These are phyloP conservation scores for Rhododendron vialii DNA, from an alignment of 148 eudicot genomes.

Conservation along the genomic window DNA sequence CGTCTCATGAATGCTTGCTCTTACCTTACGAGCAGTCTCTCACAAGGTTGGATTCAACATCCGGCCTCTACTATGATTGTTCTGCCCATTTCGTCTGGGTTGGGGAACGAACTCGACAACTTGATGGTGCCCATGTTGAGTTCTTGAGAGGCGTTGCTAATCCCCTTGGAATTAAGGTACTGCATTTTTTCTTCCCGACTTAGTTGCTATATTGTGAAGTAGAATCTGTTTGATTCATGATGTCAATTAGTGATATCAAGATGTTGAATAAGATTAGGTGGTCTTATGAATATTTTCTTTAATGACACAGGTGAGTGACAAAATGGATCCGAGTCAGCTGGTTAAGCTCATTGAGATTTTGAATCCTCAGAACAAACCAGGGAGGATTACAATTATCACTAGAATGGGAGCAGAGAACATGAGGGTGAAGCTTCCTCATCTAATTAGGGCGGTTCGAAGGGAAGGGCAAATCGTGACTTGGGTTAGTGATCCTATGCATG, in stretches of 20 bases:
- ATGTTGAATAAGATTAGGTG: neutral
- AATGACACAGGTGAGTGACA: constrained; percentile 71
- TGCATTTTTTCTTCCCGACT: neutral
- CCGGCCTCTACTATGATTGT: constrained; percentile 84
- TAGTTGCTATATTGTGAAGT: neutral
- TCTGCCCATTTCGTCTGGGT: constrained; percentile 93
- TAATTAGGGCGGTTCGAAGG: constrained; percentile 85
- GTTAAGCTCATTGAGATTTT: constrained; percentile 82
- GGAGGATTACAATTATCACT: constrained; percentile 81
- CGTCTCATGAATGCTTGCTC: constrained; percentile 88
- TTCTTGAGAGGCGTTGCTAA: constrained; percentile 89
- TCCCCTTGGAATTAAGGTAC: constrained; percentile 93
- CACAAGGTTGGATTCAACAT: constrained; percentile 82
- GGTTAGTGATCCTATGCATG: constrained; percentile 97
- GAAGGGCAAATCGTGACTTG: constrained; percentile 92
- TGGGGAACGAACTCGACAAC: constrained; percentile 90
- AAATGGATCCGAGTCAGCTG: constrained; percentile 81
- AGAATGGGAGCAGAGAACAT: constrained; percentile 99
- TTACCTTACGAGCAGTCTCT: constrained; percentile 91
- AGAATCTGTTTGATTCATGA: neutral
- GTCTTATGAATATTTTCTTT: neutral
- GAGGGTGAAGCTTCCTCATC: constrained; percentile 96
- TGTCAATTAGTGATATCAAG: neutral
- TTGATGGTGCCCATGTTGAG: constrained; percentile 95
- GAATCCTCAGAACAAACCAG: constrained; percentile 85